phyloP scores from a whole-genome alignment of 192 early-diverging fungal genomes.

The Coemansia sp. region DNA sequence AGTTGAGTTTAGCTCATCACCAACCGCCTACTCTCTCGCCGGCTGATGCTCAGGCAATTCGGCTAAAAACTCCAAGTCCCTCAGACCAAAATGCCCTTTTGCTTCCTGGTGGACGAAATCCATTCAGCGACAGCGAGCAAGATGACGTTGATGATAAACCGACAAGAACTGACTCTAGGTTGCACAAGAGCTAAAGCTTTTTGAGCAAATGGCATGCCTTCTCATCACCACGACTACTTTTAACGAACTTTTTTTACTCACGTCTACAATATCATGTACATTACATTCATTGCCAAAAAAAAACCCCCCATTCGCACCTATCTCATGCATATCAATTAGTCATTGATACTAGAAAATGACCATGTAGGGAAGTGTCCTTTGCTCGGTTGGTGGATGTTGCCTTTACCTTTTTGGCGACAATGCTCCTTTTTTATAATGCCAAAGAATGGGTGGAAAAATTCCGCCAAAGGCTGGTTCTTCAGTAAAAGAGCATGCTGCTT shows the following conservation, averaged over 20 bases:
- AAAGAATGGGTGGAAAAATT: background rate
- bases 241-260: background rate
- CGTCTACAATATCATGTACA: background rate
- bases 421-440: background rate
- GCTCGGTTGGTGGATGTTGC: background rate
- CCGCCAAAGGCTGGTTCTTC: background rate
- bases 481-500: no score
- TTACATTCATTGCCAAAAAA: background rate
- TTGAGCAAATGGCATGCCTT: background rate
- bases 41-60: background rate
- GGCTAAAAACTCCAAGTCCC: background rate
- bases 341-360: no score
- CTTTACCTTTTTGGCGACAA: background rate
- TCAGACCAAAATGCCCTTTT: background rate
- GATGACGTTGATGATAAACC: background rate
- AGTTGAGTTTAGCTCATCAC: background rate
- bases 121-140: constrained; percentile 9
- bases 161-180: background rate
- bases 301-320: no score
- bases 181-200: background rate
- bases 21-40: background rate
- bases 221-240: background rate
- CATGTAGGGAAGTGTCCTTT: no score
- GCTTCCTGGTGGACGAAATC: background rate
- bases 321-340: no score